Base-by-base conservation (phyloP, 371 early-diverging fungal genomes). In the Dentiscutata heterogama region DNA sequence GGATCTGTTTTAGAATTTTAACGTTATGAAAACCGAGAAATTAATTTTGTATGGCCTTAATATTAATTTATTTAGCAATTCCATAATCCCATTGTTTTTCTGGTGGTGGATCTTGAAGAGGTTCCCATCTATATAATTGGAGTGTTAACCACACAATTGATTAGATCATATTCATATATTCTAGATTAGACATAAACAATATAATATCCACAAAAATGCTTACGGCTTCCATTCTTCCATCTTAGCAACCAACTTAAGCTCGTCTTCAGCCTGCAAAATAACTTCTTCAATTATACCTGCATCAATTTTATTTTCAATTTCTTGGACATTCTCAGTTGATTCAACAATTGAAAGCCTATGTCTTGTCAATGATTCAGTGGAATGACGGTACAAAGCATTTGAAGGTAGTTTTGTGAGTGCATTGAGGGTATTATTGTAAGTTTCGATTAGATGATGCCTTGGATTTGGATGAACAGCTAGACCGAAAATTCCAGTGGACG, bases 221-320 rank as follows among this genome's bases (percentile, higher is more conserved):
- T 90, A 94, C 83, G 94, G 88, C 90, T 95, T 96, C 94, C 94
- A 95, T 89, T 95, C 94, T 81, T 93, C 93, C 93, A 98, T 94
- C 87, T 94, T 93, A 80, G 84, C 87, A 39, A 95, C 89, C 74
- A 98, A 86, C 82, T 89, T 91, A 81, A 94, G 90, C 86, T 98
- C 98, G 56, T 95, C 96, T 83, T 96, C 90, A 13, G 97, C 97
- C 85, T 95, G 96, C 65, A 88, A 84, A 76, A 97, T 94, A 18
- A 98, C 87, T 90, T 98, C 96, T 86, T 98, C 98, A 83, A 98
- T 94, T 88, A 96, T 95, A 61, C 97, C 97, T 54, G 89, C 91
- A 83, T 89, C 89, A 74, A 97, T 88, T 80, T 91, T 85, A 80
- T 90, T 82, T 88, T 97, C 98, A 82, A 97, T 95, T 85, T 92